Evolutionary conservation across 192 early-diverging fungal species (phyloP).

Genomic region (Umbelopsis sp.): DNA sequence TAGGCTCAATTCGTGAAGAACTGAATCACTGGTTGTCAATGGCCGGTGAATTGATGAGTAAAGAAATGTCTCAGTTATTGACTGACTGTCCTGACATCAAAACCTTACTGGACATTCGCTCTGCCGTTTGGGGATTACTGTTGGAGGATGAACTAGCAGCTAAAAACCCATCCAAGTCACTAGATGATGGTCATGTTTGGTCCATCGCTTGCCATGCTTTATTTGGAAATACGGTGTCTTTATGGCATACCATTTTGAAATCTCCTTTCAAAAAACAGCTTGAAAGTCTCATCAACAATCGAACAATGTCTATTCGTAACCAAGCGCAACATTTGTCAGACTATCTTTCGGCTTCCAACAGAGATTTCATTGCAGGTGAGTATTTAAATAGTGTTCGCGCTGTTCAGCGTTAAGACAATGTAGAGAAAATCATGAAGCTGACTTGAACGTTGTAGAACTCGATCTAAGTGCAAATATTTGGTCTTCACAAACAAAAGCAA

Average conservation of each 20-base stretch:
- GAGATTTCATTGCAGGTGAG: background rate
- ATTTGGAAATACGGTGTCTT: background rate
- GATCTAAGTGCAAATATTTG: slow-evolving; percentile 30
- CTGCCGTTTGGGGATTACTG: slow-evolving; percentile 41
- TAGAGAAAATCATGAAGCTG: background rate
- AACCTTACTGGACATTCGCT: slow-evolving; percentile 42
- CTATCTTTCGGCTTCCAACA: background rate
- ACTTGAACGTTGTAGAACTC: background rate
- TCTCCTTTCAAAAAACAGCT: background rate
- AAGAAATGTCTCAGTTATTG: slow-evolving; percentile 28
- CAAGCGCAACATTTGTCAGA: background rate
- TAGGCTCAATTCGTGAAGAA: slow-evolving; percentile 32
- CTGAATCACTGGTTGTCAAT: background rate
- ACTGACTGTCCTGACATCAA: slow-evolving; percentile 33
- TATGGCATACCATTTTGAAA: slow-evolving; percentile 22
- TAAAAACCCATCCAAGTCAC: background rate
- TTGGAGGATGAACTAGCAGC: slow-evolving; percentile 38
- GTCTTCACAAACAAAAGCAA: slow-evolving; percentile 21
- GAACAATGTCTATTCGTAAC: background rate
- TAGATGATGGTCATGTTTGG: slow-evolving; percentile 23
- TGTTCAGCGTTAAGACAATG: background rate
- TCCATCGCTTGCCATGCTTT: slow-evolving; percentile 7
- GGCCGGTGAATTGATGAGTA: slow-evolving; percentile 32
- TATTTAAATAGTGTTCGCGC: background rate
- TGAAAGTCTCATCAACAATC: background rate